Evolutionary conservation across 208 protist genomes (phyloP), one percentile per base, ranked within the genome.

Genomic region (Leishmania arabica): DNA sequence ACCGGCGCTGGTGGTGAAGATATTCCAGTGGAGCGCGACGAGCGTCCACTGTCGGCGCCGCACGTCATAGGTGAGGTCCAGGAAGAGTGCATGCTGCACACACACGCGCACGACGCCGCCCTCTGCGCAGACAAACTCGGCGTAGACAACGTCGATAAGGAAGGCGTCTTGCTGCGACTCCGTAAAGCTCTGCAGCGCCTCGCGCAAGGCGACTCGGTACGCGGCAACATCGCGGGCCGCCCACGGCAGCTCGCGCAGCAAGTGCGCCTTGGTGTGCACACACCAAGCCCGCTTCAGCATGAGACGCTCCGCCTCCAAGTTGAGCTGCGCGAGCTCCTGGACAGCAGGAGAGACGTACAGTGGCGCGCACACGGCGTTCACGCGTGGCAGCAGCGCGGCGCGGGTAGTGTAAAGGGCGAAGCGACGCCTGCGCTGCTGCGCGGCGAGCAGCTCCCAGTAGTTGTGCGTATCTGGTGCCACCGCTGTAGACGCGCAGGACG

Each of bases 1-100:
- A 6, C 69, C 84, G 6, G 81, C 71, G 83, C 66, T 64, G 77
- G 80, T 82, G 17, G 84, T 84, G 79, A 76, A 84, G 27, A 90
- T 34, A 51, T 89, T 89, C 92, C 92, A 96, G 53, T 90, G 90
- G 34, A 94, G 77, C 1, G 47, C 60, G 17, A 95, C 73, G 71
- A 95, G 72, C 2, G 58, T 45, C 91, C 93, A 96, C 37, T 80
- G 72, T 4, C 68, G 74, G 15, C 82, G 71, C 49, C 40, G 53
- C 40, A 88, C n/a, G 70, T 94, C 84, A 80, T 92, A 96, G 45
- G 90, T 94, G 70, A 96, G 68, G 62, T 96, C 91, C 66, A 95
- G 19, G 19, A 85, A 84, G 21, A 96, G 86, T 7, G 82, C 88
- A 21, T 89, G 81, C 75, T 93, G 89, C 17, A 96, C 77, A 40